Evolutionary conservation across 495 filamentous ascomycete genomes (phyloP), one percentile per base, ranked within the genome.

Genomic region (Penicillium malachiteum): DNA sequence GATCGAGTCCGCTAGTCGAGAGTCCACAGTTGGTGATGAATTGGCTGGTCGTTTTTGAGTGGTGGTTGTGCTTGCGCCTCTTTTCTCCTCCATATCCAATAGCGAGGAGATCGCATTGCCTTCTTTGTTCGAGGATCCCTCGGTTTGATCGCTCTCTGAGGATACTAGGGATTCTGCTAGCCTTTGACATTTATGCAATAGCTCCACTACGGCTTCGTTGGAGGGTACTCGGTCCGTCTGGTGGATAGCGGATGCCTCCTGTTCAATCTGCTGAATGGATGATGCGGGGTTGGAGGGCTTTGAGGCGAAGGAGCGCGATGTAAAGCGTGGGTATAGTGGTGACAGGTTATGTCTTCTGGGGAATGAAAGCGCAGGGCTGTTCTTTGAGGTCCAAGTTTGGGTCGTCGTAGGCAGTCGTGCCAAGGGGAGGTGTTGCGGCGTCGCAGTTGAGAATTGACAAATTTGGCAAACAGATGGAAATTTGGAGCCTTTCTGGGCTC

Each of bases 11-110:
- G 76, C 71, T 33, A 72, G 46, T 12, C 51, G 57, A 13, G 62
- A 55, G 17, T 66, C 60, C 3, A 63, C 31, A 18, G 56, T 66
- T 35, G 55, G 31, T 31, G 52, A 43, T 18, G 42, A 46, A 11
- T 46, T 31, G 18, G 57, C 38, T 60, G 16, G 53, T 42, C 41
- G 40, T 40, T 12, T n/a, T 1, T 30, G 35, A 26, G 45, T 43
- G 21, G 60, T 37, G 45, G 21, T 26, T 26, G 1, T 26, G 21
- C 52, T 34, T 9, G 21, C 17, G 26, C 45, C 54, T 33, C 54
- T 64, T 56, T 74, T 71, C 56, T 83, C 81, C 33, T 82, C 77
- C 10, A 85, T 73, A 17, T 75, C 69, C 7, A 85, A 65, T 16
- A 85, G 53, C 26, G 75, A 79, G 5, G 79, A 79, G 41, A 79